Conservation (phyloP, 495 filamentous ascomycete genomes). For the Melanomma pulvis-pyrius region DNA sequence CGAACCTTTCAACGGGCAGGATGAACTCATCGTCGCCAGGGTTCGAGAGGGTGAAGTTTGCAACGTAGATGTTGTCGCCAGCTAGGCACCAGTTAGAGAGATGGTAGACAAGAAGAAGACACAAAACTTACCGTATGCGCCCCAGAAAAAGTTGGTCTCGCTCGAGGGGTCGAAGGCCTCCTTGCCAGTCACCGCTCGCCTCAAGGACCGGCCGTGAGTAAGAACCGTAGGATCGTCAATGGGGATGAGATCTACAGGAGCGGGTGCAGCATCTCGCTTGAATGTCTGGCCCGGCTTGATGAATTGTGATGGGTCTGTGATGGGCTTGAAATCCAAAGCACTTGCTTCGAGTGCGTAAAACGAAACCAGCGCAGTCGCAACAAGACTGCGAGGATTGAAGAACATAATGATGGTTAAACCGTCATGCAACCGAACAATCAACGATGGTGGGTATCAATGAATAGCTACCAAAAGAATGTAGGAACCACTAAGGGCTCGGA, state of each 20-base stretch:
- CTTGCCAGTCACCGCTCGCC: conserved; percentile 11
- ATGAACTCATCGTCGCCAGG: conserved; percentile 22
- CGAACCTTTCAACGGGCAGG: conserved; percentile 20
- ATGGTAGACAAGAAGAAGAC: not conserved
- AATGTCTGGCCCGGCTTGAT: not conserved
- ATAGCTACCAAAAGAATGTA: conserved; percentile 4
- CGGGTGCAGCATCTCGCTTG: not conserved
- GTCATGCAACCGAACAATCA: not conserved
- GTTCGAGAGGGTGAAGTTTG: conserved; percentile 22
- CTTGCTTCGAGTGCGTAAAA: not conserved
- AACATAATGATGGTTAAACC: conserved; percentile 2
- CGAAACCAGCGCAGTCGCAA: conserved; percentile 4
- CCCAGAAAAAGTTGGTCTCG: conserved; percentile 14
- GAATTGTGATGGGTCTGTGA: not conserved
- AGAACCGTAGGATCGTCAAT: conserved; percentile 6
- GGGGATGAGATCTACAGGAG: conserved; percentile 10
- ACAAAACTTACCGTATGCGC: conserved; percentile 16
- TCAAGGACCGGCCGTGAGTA: conserved; percentile 10
- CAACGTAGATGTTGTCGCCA: conserved; percentile 19
- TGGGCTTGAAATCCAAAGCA: conserved; percentile 12
- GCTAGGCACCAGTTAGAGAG: not conserved
- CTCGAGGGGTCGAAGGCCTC: conserved; percentile 16
- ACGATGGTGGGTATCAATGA: not conserved
- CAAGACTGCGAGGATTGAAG: conserved; percentile 1
- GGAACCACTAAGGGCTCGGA: not conserved